phyloP scores from a whole-genome alignment of 768 basidiomycete genomes.

The Boletus speciosus region DNA sequence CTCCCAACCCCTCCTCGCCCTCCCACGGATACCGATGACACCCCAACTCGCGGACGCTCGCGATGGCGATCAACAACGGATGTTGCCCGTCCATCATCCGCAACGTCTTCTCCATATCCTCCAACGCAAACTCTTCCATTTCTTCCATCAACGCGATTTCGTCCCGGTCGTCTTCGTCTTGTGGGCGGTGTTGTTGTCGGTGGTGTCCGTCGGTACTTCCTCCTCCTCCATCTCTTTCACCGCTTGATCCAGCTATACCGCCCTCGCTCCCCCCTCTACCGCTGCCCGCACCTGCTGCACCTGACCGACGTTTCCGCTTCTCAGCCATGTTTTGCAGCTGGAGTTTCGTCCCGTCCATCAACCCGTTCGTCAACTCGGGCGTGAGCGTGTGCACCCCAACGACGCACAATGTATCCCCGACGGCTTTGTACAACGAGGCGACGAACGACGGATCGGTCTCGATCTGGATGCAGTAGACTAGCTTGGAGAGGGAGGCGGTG shows the following conservation, averaged over 20 bases:
- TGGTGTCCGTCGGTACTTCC: neutral
- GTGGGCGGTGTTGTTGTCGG: neutral
- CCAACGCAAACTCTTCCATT: slow-evolving; percentile 78
- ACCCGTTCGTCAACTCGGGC: slow-evolving; percentile 47
- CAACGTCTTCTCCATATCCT: slow-evolving; percentile 73
- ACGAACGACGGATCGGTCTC: slow-evolving; percentile 78
- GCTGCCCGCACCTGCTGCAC: slow-evolving; percentile 14
- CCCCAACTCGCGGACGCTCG: slow-evolving; percentile 70
- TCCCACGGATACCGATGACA: slow-evolving; percentile 47
- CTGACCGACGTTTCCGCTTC: slow-evolving; percentile 53
- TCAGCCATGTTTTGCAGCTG: slow-evolving; percentile 71
- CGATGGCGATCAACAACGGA: slow-evolving; percentile 63
- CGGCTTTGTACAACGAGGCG: slow-evolving; percentile 69
- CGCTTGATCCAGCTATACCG: neutral
- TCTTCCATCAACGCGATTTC: slow-evolving; percentile 73
- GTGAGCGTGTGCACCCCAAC: slow-evolving; percentile 55
- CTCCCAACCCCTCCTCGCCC: slow-evolving; percentile 36
- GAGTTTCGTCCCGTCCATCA: slow-evolving; percentile 67
- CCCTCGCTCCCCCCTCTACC: neutral
- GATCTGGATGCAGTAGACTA: slow-evolving; percentile 58
- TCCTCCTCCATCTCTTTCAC: neutral
- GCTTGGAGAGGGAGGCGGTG: slow-evolving; percentile 59
- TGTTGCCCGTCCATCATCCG: slow-evolving; percentile 53
- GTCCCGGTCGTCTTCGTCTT: slow-evolving; percentile 53
- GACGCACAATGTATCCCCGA: slow-evolving; percentile 58